phyloP scores from a whole-genome alignment of 2,329 filamentous ascomycete genomes.

The Aplosporella prunicola region DNA sequence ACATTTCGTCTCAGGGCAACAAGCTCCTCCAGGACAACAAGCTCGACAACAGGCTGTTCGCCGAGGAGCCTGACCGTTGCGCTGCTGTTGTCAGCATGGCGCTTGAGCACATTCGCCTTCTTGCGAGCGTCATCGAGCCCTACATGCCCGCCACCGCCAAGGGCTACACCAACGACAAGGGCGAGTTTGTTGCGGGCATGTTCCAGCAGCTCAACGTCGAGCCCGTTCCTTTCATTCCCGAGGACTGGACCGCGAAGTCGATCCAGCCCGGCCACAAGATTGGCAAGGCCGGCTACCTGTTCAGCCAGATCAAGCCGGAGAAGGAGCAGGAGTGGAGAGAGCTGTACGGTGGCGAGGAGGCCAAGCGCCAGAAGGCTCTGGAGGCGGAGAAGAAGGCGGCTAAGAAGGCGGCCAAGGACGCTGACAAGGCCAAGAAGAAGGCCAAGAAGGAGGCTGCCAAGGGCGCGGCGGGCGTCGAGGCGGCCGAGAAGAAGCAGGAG shows the following conservation, averaged over 20 bases:
- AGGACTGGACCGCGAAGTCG: constrained; percentile 28
- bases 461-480: constrained; percentile 28
- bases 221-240: constrained; percentile 50
- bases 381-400: constrained; percentile 41
- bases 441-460: constrained; percentile 41
- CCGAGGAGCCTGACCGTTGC: constrained; percentile 49
- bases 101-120: constrained; percentile 14
- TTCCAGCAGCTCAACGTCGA: constrained; percentile 60
- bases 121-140: constrained; percentile 36
- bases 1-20: constrained; percentile 53
- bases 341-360: constrained; percentile 58
- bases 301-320: constrained; percentile 71
- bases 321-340: constrained; percentile 78
- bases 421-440: constrained; percentile 46
- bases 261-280: constrained; percentile 63
- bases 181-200: constrained; percentile 38
- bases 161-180: constrained; percentile 7
- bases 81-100: constrained; percentile 40
- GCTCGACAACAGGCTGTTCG: constrained; percentile 53
- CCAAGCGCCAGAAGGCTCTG: constrained; percentile 57
- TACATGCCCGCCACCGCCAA: constrained; percentile 56
- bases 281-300: constrained; percentile 69
- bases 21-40: constrained; percentile 48
- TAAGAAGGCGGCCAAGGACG: constrained; percentile 55
- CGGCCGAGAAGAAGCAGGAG: constrained; percentile 11